Percentiles rank a stretch among this genome's conserved stretches.
Evolutionary conservation across 2,329 filamentous ascomycete genomes (phyloP).

Genomic region (Pseudopyricularia cyperi): DNA sequence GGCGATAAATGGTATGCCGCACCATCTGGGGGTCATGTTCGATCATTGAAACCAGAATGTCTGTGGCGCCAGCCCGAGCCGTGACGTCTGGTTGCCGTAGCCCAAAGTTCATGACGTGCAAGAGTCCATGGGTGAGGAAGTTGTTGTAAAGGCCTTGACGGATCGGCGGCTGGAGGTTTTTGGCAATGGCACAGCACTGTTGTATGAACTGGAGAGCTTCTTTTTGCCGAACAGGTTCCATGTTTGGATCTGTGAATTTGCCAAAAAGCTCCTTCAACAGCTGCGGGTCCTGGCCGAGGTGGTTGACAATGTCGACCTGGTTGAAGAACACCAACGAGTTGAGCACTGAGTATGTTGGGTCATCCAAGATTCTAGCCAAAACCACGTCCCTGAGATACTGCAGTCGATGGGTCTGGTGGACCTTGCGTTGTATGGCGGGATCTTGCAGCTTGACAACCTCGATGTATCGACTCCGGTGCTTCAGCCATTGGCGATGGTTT

Average conservation of each 20-base stretch:
- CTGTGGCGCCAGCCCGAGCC: constrained; percentile 82
- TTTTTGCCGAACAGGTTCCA: constrained; percentile 64
- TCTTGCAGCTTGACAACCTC: constrained; percentile 92
- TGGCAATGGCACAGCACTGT: constrained; percentile 87
- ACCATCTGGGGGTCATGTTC: constrained; percentile 95
- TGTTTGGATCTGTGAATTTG: constrained; percentile 59
- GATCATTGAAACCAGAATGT: constrained; percentile 86
- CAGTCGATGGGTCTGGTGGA: constrained; percentile 88
- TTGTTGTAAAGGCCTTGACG: constrained; percentile 78
- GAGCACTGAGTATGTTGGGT: constrained; percentile 92
- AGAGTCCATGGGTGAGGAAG: constrained; percentile 75
- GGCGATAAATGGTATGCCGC: constrained; percentile 81
- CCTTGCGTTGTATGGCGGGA: constrained; percentile 69
- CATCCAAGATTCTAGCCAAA: constrained; percentile 86
- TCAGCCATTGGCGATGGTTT: constrained; percentile 87
- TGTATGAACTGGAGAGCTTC: constrained; percentile 94
- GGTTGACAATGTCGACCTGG: constrained; percentile 93
- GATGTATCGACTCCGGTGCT: constrained; percentile 81
- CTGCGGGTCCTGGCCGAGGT: constrained; percentile 67
- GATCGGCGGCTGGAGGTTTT: constrained; percentile 77
- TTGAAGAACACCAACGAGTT: constrained; percentile 99
- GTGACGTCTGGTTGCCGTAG: constrained; percentile 72
- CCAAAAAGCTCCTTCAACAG: constrained; percentile 81
- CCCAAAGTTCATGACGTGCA: constrained; percentile 84
- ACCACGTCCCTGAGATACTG: constrained; percentile 99